phyloP scores from a whole-genome alignment of 257 asterid species.

The Solanum verrucosum region DNA sequence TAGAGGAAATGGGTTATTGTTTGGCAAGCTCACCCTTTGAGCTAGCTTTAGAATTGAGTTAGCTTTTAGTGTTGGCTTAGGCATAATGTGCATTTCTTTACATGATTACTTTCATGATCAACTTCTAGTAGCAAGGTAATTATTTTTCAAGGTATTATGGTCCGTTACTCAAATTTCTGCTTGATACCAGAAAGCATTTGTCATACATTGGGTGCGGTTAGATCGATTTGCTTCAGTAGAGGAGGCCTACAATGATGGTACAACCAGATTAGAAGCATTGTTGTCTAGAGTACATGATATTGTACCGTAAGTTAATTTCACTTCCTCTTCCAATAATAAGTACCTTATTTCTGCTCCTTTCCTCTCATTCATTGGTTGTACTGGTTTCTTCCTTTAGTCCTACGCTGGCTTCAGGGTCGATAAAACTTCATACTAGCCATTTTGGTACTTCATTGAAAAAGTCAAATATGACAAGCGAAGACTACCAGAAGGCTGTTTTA shows the following conservation, averaged over 20 bases:
- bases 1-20: neutral
- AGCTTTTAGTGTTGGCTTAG: neutral
- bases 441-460: constrained; percentile 65
- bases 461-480: constrained; percentile 70
- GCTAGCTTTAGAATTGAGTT: neutral
- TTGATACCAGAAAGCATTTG: constrained; percentile 67
- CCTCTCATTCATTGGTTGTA: constrained; percentile 4
- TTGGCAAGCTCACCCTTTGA: neutral
- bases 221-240: constrained; percentile 66
- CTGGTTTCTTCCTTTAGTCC: constrained; percentile 50
- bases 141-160: neutral
- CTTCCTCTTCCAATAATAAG: neutral
- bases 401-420: constrained; percentile 70
- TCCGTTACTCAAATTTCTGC: neutral
- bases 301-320: constrained; percentile 43
- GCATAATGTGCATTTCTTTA: neutral
- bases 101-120: neutral
- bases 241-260: constrained; percentile 77
- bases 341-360: neutral
- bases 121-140: neutral
- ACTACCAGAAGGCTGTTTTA: constrained; percentile 60
- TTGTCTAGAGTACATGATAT: constrained; percentile 83
- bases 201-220: constrained; percentile 95
- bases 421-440: constrained; percentile 55
- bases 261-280: constrained; percentile 55